Evolutionary conservation across 257 asterid genomes (phyloP).

Genomic region (Jacaranda mimosifolia): DNA sequence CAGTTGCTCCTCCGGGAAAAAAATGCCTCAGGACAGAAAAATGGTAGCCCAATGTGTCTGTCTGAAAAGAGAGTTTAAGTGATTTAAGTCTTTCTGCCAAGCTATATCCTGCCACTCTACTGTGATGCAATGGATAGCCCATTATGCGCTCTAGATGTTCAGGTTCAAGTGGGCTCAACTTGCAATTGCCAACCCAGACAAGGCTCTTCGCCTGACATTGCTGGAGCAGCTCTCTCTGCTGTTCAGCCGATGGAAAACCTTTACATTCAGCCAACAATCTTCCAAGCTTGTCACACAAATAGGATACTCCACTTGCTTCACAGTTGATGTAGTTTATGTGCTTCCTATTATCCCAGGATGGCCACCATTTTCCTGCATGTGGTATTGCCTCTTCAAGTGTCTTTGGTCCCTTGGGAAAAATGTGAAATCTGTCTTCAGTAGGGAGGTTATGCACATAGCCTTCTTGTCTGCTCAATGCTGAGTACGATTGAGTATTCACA

Average conservation of each 20-base stretch:
- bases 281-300: constrained; percentile 67
- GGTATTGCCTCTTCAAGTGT: constrained; percentile 78
- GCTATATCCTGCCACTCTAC: constrained; percentile 57
- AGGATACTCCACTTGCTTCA: constrained; percentile 52
- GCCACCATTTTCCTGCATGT: constrained; percentile 73
- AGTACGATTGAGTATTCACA: constrained; percentile 55
- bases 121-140: constrained; percentile 81
- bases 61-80: constrained; percentile 72
- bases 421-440: constrained; percentile 60
- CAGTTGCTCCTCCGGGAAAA: constrained; percentile 66
- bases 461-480: constrained; percentile 78
- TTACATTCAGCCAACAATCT: constrained; percentile 52
- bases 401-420: constrained; percentile 74
- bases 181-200: constrained; percentile 69
- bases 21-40: constrained; percentile 63
- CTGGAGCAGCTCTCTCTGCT: constrained; percentile 61
- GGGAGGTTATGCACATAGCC: constrained; percentile 95
- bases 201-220: constrained; percentile 67
- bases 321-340: constrained; percentile 55
- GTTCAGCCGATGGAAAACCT: constrained; percentile 59
- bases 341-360: constrained; percentile 86
- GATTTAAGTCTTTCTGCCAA: constrained; percentile 60
- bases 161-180: constrained; percentile 63
- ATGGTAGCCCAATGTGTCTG: constrained; percentile 79
- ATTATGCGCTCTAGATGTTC: constrained; percentile 77